Evolutionary conservation across 2,329 filamentous ascomycete genomes (phyloP).

Genomic region (Pyrenochaeta sp.): DNA sequence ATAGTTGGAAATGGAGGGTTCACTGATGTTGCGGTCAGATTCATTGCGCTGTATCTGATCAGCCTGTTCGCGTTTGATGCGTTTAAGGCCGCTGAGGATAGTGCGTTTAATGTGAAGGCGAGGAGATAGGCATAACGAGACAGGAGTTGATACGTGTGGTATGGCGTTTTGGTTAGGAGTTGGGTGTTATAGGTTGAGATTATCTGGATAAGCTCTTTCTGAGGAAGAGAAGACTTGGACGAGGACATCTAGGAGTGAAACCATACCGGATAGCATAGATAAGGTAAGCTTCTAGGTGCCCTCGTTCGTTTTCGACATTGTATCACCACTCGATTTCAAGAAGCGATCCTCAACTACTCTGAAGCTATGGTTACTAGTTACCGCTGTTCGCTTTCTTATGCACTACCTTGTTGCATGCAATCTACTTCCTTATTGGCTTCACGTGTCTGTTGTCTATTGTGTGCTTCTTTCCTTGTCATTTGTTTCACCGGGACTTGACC

Average conservation of each 20-base stretch:
- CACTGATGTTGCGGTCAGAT: conserved; percentile 53
- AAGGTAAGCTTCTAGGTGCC: background rate
- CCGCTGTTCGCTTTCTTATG: too few relatives aligned
- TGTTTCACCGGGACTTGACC: background rate
- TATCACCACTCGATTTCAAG: background rate
- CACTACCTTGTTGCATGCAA: too few relatives aligned
- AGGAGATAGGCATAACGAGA: conserved; percentile 23
- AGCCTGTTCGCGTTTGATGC: conserved; percentile 57
- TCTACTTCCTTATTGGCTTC: background rate
- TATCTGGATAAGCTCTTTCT: background rate
- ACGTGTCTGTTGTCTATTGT: background rate
- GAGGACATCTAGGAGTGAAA: background rate
- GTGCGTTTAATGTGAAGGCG: conserved; percentile 53
- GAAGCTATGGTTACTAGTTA: background rate
- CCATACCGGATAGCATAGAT: background rate
- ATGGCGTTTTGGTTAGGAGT: background rate
- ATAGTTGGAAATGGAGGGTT: conserved; percentile 46
- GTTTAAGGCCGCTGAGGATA: conserved; percentile 54
- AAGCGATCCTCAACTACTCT: background rate
- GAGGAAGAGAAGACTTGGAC: background rate
- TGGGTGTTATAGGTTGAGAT: too few relatives aligned
- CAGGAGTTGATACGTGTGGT: too few relatives aligned
- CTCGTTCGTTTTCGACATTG: background rate
- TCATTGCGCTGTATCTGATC: conserved; percentile 56
- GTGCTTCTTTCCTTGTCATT: background rate